Percentiles rank a stretch among this genome's conserved stretches.
phyloP scores from a whole-genome alignment of 2,329 filamentous ascomycete genomes.

The Harringtonia aguacate region DNA sequence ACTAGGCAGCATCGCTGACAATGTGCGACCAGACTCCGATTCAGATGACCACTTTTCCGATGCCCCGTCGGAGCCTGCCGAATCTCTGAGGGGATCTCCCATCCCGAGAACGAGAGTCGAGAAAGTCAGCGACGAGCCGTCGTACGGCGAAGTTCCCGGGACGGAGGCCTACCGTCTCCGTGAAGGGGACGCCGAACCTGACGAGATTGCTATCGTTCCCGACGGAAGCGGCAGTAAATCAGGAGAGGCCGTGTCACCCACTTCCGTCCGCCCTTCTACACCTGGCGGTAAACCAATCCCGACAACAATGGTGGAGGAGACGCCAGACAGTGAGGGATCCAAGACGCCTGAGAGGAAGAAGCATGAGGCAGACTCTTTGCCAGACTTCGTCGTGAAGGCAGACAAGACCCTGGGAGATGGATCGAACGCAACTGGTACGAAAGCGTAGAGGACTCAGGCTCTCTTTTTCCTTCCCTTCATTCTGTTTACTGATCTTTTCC shows the following conservation, averaged over 20 bases:
- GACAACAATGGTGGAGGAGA: slow-evolving; percentile 43
- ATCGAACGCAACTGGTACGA: slow-evolving; percentile 23
- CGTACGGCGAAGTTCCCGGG: slow-evolving; percentile 51
- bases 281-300: slow-evolving; percentile 32
- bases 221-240: slow-evolving; percentile 14
- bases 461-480: slow-evolving; percentile 10
- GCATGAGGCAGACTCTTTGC: slow-evolving; percentile 39
- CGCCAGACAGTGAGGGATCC: slow-evolving; percentile 30
- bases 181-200: slow-evolving; percentile 46
- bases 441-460: slow-evolving; percentile 17
- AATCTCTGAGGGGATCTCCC: slow-evolving; percentile 34
- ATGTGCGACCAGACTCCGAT: slow-evolving; percentile 36
- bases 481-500: slow-evolving; percentile 5
- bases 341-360: slow-evolving; percentile 33
- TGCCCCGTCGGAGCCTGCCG: slow-evolving; percentile 40
- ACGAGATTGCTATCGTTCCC: slow-evolving; percentile 44
- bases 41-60: slow-evolving; percentile 63
- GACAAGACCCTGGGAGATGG: slow-evolving; percentile 28
- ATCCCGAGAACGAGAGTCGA: slow-evolving; percentile 50
- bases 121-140: slow-evolving; percentile 45
- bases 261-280: slow-evolving; percentile 12
- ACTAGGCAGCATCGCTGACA: slow-evolving; percentile 6
- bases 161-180: slow-evolving; percentile 46
- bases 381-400: slow-evolving; percentile 38
- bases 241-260: background rate